Percentiles rank a stretch among this genome's conserved stretches.
Evolutionary conservation across 805 yeast species (phyloP).

Genomic region (Hanseniaspora lachancei): DNA sequence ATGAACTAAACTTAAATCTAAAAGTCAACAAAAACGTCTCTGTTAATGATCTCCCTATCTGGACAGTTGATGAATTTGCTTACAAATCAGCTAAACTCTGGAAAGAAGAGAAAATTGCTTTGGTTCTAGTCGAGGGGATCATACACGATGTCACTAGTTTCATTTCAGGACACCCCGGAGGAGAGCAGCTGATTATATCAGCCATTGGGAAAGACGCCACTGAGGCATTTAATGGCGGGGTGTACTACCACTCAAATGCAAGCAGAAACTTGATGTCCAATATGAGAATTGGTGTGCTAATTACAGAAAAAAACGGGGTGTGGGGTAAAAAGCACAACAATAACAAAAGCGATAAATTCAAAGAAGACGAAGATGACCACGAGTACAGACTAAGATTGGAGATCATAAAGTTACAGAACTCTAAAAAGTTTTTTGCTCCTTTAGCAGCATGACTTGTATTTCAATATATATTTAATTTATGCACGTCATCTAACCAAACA

Average conservation of each 20-base stretch:
- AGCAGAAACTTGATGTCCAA: conserved; percentile 84
- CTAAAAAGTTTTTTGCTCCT: conserved; percentile 22
- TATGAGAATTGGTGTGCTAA: conserved; percentile 79
- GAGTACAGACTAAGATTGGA: conserved; percentile 16
- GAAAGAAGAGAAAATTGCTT: conserved; percentile 36
- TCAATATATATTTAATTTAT: not conserved
- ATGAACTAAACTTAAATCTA: not conserved
- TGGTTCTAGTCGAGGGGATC: conserved; percentile 77
- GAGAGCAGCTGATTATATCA: conserved; percentile 59
- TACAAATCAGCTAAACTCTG: conserved; percentile 29
- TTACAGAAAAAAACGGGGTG: conserved; percentile 38
- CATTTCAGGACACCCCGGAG: conserved; percentile 90
- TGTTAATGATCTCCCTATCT: conserved; percentile 67
- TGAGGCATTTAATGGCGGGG: conserved; percentile 88
- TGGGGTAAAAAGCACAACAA: conserved; percentile 17
- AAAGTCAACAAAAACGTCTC: conserved; percentile 72
- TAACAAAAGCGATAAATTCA: conserved; percentile 7
- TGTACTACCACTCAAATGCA: conserved; percentile 83
- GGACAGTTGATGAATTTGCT: conserved; percentile 42
- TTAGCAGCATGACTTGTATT: conserved; percentile 18
- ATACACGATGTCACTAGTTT: conserved; percentile 90
- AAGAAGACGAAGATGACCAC: conserved; percentile 12
- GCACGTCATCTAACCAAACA: not conserved
- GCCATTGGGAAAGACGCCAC: conserved; percentile 91
- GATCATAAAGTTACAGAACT: conserved; percentile 16